phyloP scores from a whole-genome alignment of 805 yeast species.

The Tetrapisispora pingtungensis region DNA sequence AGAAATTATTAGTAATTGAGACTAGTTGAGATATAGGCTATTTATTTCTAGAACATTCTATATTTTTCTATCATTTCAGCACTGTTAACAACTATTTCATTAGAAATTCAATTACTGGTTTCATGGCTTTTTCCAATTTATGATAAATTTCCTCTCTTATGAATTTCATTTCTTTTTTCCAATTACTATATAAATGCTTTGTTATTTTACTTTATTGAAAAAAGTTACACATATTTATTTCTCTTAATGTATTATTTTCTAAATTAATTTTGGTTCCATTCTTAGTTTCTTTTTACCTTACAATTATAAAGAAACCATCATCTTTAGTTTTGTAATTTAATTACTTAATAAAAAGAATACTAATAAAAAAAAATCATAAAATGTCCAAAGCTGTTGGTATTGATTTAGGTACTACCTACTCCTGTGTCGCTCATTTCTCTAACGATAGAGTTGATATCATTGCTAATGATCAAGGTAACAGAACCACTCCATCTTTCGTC shows the following conservation, averaged over 20 bases:
- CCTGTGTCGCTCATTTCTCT: constrained; percentile 79
- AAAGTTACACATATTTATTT: too few relatives aligned
- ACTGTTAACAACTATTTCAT: too few relatives aligned
- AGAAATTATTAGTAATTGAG: too few relatives aligned
- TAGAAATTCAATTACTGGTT: too few relatives aligned
- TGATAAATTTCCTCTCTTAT: too few relatives aligned
- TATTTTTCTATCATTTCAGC: too few relatives aligned
- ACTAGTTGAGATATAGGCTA: too few relatives aligned
- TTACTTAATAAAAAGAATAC: not conserved
- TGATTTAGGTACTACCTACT: constrained; percentile 41
- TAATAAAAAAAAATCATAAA: not conserved
- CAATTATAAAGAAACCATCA: not conserved
- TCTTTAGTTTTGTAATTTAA: not conserved
- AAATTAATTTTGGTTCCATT: not conserved
- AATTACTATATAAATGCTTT: not conserved
- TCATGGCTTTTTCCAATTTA: too few relatives aligned
- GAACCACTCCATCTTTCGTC: constrained; percentile 95
- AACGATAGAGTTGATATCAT: constrained; percentile 71
- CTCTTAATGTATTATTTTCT: too few relatives aligned
- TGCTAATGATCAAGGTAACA: constrained; percentile 58
- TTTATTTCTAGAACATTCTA: too few relatives aligned
- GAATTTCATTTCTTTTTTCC: too few relatives aligned
- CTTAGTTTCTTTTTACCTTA: not conserved
- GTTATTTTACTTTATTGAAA: not conserved
- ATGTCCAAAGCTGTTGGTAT: constrained; percentile 43